Percentiles rank a stretch among this genome's conserved stretches.
These are phyloP conservation scores for Umbelopsis sp. DNA, from an alignment of 371 early-diverging fungal species.

Conservation along the genomic window DNA sequence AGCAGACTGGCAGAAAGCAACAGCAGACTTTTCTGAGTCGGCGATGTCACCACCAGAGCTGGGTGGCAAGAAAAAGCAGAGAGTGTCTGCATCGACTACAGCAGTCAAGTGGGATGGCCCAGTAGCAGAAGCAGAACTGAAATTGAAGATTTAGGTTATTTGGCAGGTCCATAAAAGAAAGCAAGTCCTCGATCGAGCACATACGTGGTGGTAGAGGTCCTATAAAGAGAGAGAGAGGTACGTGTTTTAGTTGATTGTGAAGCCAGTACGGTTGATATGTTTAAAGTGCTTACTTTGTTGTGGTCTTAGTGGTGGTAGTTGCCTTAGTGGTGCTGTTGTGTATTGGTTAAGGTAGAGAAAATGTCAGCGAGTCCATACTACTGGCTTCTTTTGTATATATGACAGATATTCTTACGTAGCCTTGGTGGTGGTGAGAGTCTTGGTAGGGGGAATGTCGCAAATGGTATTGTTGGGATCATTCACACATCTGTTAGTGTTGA, in stretches of 20 bases:
- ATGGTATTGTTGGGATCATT: conserved; percentile 18
- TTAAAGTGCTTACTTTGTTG: too few species aligned
- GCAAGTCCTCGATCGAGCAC: neutral
- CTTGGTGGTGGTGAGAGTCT: conserved; percentile 14
- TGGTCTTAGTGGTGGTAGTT: neutral
- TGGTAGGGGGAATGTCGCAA: conserved; percentile 20
- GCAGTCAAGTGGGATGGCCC: conserved; percentile 9
- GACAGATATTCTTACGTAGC: conserved; percentile 1
- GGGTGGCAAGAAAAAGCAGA: conserved; percentile 51
- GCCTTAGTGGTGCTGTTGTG: neutral
- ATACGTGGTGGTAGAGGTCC: neutral
- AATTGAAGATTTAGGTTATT: neutral
- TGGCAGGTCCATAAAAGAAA: neutral
- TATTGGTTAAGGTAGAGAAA: neutral
- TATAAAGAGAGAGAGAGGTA: neutral
- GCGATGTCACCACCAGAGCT: conserved; percentile 38
- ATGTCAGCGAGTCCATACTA: too few species aligned
- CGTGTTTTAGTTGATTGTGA: neutral
- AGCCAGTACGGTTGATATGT: too few species aligned
- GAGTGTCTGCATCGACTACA: conserved; percentile 28
- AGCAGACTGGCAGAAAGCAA: conserved; percentile 34
- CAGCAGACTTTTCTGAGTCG: conserved; percentile 39
- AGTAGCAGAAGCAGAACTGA: conserved; percentile 6
- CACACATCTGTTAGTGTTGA: conserved; percentile 11
- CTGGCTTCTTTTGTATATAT: too few species aligned